phyloP scores from a whole-genome alignment of 805 yeast genomes.

The Candida methanosorbosa region DNA sequence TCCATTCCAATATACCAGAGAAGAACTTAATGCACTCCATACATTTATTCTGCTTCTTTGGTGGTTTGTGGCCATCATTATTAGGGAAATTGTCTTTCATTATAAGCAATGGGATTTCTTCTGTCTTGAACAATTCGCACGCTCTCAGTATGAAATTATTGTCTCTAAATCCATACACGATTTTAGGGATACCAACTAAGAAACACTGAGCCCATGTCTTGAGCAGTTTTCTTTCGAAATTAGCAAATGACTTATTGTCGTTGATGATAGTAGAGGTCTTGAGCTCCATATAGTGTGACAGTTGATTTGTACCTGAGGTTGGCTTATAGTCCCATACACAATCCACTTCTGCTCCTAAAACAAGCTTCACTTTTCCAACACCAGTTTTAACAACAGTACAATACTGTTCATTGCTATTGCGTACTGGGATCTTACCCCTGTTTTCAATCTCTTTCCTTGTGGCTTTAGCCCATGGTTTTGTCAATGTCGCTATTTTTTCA shows the following conservation, averaged over 20 bases:
- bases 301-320: constrained; percentile 28
- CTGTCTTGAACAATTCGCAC: constrained; percentile 71
- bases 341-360: constrained; percentile 88
- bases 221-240: constrained; percentile 70
- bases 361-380: constrained; percentile 58
- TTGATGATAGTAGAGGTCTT: constrained; percentile 59
- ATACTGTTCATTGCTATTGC: constrained; percentile 66
- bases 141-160: constrained; percentile 52
- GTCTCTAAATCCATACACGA: constrained; percentile 84
- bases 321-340: constrained; percentile 81
- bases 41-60: constrained; percentile 50
- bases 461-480: constrained; percentile 66
- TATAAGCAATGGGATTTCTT: constrained; percentile 64
- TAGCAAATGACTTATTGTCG: constrained; percentile 46
- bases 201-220: constrained; percentile 93
- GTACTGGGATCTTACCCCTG: constrained; percentile 47
- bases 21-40: constrained; percentile 78
- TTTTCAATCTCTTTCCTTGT: constrained; percentile 61
- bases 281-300: constrained; percentile 76
- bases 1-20: constrained; percentile 79
- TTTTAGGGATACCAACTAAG: constrained; percentile 71
- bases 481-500: constrained; percentile 67
- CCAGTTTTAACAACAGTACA: constrained; percentile 79
- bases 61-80: constrained; percentile 20
- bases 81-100: constrained; percentile 37